Percentiles rank a stretch among this genome's conserved stretches.
These are phyloP conservation scores for Groenewaldozyma auringiensis DNA, from an alignment of 1,139 yeast genomes.

Conservation along the genomic window DNA sequence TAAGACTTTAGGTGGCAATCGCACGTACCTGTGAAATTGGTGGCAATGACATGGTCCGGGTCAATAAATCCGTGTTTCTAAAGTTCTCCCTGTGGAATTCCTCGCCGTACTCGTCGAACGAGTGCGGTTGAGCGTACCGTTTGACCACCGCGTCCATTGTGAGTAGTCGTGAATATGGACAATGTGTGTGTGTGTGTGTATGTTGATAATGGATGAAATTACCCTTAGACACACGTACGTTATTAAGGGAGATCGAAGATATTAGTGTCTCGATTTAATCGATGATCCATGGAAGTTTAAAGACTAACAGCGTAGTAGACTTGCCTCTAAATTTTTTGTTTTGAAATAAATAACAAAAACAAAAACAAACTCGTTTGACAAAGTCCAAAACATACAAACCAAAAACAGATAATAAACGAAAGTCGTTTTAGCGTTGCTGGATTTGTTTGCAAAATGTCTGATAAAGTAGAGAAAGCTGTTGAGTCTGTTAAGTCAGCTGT, in stretches of 20 bases:
- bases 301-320: no score
- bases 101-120: slow-evolving; percentile 7
- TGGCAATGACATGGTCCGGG: slow-evolving; percentile 68
- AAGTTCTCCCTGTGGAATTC: slow-evolving; percentile 8
- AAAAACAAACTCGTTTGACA: no score
- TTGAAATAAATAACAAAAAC: no score
- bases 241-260: no score
- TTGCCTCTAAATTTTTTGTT: not conserved
- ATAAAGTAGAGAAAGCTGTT: slow-evolving; percentile 6
- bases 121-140: slow-evolving; percentile 15
- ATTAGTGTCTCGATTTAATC: no score
- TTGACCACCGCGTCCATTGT: slow-evolving; percentile 22
- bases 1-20: no score
- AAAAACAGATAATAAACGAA: not conserved
- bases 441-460: slow-evolving; percentile 8
- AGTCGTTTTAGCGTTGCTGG: no score
- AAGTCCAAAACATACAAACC: not conserved
- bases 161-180: no score
- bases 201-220: no score
- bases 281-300: not conserved
- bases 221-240: no score
- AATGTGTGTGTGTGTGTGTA: no score
- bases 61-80: slow-evolving; percentile 11
- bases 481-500: slow-evolving; percentile 6
- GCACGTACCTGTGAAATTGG: slow-evolving; percentile 58